Percentiles rank a stretch among this genome's conserved stretches.
Conservation (phyloP, 352 stramenopile genomes). For the Lagenidium giganteum region DNA sequence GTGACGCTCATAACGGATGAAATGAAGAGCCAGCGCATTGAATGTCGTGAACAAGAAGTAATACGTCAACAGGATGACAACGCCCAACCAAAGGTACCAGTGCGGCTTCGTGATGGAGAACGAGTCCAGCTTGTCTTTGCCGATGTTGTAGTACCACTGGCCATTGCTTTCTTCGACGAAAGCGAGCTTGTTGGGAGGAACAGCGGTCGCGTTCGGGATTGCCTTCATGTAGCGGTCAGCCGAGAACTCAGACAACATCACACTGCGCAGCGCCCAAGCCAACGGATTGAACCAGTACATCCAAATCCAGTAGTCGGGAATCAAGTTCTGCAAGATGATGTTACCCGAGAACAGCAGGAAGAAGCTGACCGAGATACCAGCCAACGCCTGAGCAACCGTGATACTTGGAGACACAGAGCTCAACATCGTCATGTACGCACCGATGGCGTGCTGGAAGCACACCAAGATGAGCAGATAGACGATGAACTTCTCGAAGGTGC, state of each 20-base stretch:
- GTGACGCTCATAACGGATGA: constrained; percentile 28
- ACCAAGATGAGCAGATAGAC: constrained; percentile 75
- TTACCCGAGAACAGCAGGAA: constrained; percentile 71
- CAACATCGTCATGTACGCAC: constrained; percentile 58
- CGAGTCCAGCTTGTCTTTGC: constrained; percentile 13
- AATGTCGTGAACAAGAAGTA: constrained; percentile 41
- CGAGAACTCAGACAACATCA: constrained; percentile 66
- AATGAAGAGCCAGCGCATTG: constrained; percentile 39
- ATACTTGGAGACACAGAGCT: constrained; percentile 49
- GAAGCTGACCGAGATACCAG: constrained; percentile 47
- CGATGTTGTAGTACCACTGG: too few relatives aligned
- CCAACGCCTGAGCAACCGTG: constrained; percentile 38
- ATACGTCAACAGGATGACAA: constrained; percentile 29
- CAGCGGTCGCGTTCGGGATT: too few relatives aligned
- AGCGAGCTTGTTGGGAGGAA: background rate
- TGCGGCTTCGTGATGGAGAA: constrained; percentile 34
- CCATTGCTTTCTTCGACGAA: too few relatives aligned
- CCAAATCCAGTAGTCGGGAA: constrained; percentile 72
- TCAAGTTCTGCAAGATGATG: constrained; percentile 60
- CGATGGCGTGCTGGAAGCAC: constrained; percentile 68
- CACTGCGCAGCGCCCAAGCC: constrained; percentile 40
- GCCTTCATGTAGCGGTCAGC: constrained; percentile 37
- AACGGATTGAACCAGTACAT: constrained; percentile 76
- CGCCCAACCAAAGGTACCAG: constrained; percentile 39
- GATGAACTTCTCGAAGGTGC: constrained; percentile 60